These are phyloP conservation scores for Apium graveolens DNA, from an alignment of 129 eudicot genomes.

Conservation along the genomic window DNA sequence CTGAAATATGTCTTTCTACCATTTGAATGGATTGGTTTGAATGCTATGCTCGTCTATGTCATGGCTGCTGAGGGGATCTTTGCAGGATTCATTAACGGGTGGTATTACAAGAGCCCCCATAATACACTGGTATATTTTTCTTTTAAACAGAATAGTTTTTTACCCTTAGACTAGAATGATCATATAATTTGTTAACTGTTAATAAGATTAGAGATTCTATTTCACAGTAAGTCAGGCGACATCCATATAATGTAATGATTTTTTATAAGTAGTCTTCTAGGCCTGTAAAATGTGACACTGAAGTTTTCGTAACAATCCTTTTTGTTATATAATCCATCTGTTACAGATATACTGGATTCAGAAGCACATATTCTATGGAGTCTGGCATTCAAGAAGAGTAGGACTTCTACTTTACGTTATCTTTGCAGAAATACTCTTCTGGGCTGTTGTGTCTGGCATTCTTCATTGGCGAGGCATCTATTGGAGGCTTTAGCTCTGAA, in stretches of 20 bases:
- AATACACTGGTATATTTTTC: slow-evolving; percentile 55
- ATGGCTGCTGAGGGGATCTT: slow-evolving; percentile 96
- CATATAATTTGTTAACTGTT: not conserved
- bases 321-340: not conserved
- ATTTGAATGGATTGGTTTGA: slow-evolving; percentile 89
- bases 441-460: slow-evolving; percentile 73
- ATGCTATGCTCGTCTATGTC: slow-evolving; percentile 89
- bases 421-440: slow-evolving; percentile 76
- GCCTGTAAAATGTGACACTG: not conserved
- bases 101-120: slow-evolving; percentile 67
- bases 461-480: slow-evolving; percentile 51
- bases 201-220: not conserved
- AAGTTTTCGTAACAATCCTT: not conserved
- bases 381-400: slow-evolving; percentile 76
- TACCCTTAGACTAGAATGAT: not conserved
- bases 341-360: slow-evolving; percentile 73
- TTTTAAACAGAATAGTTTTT: not conserved
- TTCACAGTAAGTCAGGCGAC: not conserved
- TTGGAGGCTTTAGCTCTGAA: slow-evolving; percentile 57
- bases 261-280: not conserved
- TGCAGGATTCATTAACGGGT: slow-evolving; percentile 86
- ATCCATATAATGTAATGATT: not conserved
- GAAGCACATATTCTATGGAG: slow-evolving; percentile 66
- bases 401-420: slow-evolving; percentile 77
- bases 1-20: slow-evolving; percentile 46